Evolutionary conservation across 2,329 filamentous ascomycete genomes (phyloP), one percentile per base, ranked within the genome.

Genomic region (Drechslerella coelobrocha): DNA sequence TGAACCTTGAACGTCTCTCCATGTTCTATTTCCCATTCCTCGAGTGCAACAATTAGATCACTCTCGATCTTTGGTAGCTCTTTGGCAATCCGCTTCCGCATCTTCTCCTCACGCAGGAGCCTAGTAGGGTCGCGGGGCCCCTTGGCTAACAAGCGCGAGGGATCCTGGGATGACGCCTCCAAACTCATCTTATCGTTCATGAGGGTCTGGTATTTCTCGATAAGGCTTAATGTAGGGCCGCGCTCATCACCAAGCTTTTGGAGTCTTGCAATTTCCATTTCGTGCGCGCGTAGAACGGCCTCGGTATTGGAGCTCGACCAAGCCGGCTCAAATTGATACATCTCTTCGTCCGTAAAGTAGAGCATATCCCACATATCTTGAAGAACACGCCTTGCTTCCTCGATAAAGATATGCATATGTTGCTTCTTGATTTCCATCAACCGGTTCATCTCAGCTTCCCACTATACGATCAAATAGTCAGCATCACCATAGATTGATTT

Each of bases 281-380:
- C 94, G 76, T 99, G 95, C 0, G 94, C 92, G 74, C 96, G 92
- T 0, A 99, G 85, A 8, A 99, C 84, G 2, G 94, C 94, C 78
- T 99, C 94, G 76, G 92, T 97, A 80, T 95, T 97, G 19, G 97
- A 93, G 77, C 97, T 94, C 9, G 92, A 96, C 53, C 57, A 66
- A 43, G 92, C 94, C 0, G 95, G 94, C 0, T 92, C 94, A 75
- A 99, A 99, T 75, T 97, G 92, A 62, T 97, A 86, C 92, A 97
- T 97, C 81, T 99, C 94, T 76, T 99, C 94, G 78, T 99, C 94
- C 0, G 91, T 96, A 77, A 95, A 92, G 81, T 94, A 97, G 1
- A 99, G 82, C 0, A 86, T 84, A 77, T 99, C 94, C 94, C 95
- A 99, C 0, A 99, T 85, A 77, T 95, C 92, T 79, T 97, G 93